A percentile compares a stretch with the other conserved stretches of the same genome.
Evolutionary conservation across 768 basidiomycete species (phyloP).

Genomic region (Sporobolomyces phaffii): DNA sequence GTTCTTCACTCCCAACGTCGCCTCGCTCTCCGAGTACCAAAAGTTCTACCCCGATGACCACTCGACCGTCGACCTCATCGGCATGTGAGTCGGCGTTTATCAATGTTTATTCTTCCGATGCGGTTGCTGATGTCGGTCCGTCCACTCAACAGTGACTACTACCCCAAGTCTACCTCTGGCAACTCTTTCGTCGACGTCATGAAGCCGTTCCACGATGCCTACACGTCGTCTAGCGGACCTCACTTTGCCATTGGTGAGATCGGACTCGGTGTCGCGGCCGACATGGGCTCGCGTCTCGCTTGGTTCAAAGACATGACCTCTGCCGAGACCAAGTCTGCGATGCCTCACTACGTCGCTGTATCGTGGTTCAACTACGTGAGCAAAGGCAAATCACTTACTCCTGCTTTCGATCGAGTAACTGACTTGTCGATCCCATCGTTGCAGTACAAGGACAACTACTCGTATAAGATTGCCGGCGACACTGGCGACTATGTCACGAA

Average conservation of each 20-base stretch:
- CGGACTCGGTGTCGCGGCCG: constrained; percentile 29
- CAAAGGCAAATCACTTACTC: no score
- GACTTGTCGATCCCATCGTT: not conserved
- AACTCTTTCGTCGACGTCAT: constrained; percentile 28
- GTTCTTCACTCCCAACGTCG: constrained; percentile 29
- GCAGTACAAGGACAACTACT: constrained; percentile 34
- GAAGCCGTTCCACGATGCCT: constrained; percentile 42
- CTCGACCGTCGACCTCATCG: constrained; percentile 39
- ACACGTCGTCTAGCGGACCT: constrained; percentile 20
- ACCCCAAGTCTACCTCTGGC: constrained; percentile 30
- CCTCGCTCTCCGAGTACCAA: constrained; percentile 27
- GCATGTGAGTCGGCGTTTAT: constrained; percentile 7
- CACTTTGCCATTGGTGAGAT: constrained; percentile 44
- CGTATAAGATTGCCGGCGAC: constrained; percentile 26
- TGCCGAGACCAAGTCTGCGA: not conserved
- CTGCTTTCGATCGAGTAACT: no score
- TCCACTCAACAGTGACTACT: no score
- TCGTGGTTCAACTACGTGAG: constrained; percentile 42
- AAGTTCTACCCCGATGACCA: constrained; percentile 40
- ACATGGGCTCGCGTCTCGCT: constrained; percentile 17
- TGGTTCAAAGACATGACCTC: constrained; percentile 37
- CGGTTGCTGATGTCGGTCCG: not conserved
- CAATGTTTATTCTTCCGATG: not conserved
- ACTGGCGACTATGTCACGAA: constrained; percentile 28
- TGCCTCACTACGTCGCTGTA: constrained; percentile 34